phyloP scores from a whole-genome alignment of 164 flowering plant species.

The Vitis riparia region DNA sequence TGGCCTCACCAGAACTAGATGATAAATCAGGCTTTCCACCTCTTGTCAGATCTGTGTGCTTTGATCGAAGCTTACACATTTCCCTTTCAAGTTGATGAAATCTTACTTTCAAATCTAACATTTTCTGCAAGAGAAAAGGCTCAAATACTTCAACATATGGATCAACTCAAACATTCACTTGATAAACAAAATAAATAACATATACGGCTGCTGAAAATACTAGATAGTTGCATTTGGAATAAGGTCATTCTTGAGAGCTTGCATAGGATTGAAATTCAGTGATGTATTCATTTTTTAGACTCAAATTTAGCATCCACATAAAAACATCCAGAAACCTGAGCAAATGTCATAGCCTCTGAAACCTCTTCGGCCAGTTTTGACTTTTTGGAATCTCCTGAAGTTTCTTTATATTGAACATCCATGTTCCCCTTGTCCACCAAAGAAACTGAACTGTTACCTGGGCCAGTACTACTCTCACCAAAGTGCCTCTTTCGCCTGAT shows the following conservation, averaged over 20 bases:
- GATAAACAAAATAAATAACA: background rate
- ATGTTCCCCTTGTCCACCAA: slow-evolving; percentile 1
- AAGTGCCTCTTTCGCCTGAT: slow-evolving; percentile 27
- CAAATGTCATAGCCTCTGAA: background rate
- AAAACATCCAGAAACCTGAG: slow-evolving; percentile 12
- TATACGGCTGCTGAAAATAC: background rate
- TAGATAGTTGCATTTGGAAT: background rate
- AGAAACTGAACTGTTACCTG: slow-evolving; percentile 8
- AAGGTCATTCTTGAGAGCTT: slow-evolving; percentile 25
- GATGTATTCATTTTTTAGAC: slow-evolving; percentile 2
- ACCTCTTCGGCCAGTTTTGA: slow-evolving; percentile 10
- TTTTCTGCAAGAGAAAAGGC: slow-evolving; percentile 29
- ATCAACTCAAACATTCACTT: background rate
- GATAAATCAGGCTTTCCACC: slow-evolving; percentile 14
- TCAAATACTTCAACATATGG: background rate
- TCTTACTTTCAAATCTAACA: slow-evolving; percentile 32
- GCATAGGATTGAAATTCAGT: slow-evolving; percentile 17
- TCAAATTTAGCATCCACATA: slow-evolving; percentile 14
- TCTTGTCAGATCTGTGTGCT: slow-evolving; percentile 17
- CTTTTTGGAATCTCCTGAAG: background rate
- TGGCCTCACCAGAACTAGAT: slow-evolving; percentile 20
- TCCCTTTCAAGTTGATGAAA: slow-evolving; percentile 35
- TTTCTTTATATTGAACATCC: background rate
- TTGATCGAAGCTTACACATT: slow-evolving; percentile 31
- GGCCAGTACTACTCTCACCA: slow-evolving; percentile 20